Base-by-base conservation (phyloP, 495 filamentous ascomycete genomes). In the Pyrenopolyporus hunteri region DNA sequence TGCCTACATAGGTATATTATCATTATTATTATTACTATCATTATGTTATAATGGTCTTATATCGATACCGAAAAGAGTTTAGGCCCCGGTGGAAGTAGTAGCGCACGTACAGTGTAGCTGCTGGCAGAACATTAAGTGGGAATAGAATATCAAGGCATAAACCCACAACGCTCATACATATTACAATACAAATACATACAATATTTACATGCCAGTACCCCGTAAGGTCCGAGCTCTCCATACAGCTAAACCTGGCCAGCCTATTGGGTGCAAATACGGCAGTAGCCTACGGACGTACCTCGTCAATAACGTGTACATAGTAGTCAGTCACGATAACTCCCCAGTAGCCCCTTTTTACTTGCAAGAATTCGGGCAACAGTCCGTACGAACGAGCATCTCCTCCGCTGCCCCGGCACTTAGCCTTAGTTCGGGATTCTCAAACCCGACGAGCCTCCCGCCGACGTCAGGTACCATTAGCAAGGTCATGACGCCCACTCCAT, bases 11-110 rank as follows among this genome's bases (percentile, higher is more conserved):
- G 4, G 26, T 9, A 36, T 13, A 36, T 7, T 36, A 36, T 14
- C 13, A 39, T 39, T 39, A 39, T 17, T 9, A 6, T 17, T 44
- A 35, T 31, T 50, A 26, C 19, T 2, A 6, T 17, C 39, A 35
- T 50, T 28, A 37, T 42, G 53, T 44, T 52, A 57, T 39, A 47
- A 17, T 42, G 35, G 32, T 13, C 16, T 22, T 22, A n/a, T 13
- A 9, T 55, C 39, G 43, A 48, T 44, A 29, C 47, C 56, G n/a
- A 52, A 52, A 56, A 11, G n/a, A 17, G 63, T 11, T 57, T 61
- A 66, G 57, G 7, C 51, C 11, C 42, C 23, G 23, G 32, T 28
- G 13, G 37, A 25, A 57, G 29, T 57, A 44, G 14, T 17, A 51
- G n/a, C n/a, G n/a, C n/a, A n/a, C n/a, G n/a, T n/a, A n/a, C n/a